Evolutionary conservation across 225 moss, liverwort and hornwort genomes (phyloP), one percentile per base, ranked within the genome.

Genomic region (Anthoceros angustus): DNA sequence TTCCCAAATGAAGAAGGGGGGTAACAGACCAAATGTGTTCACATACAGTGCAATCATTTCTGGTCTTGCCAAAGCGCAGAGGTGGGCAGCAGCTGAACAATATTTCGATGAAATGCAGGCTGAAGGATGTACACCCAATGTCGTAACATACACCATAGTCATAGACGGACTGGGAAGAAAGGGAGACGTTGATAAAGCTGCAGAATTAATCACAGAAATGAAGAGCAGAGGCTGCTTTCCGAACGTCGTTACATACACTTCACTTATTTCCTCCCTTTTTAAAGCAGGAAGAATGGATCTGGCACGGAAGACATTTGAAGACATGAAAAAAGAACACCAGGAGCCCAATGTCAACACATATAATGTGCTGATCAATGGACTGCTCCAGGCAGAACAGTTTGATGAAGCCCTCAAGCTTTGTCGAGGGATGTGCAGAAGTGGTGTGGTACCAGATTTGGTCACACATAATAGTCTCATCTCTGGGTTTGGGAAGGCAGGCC

Each of bases 201-300:
- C n/a, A 18, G 7, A 55, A 55, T 15, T 55, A 23, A 18, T 55
- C 4, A 11, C 5, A 15, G 55, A 55, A 55, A 55, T 55, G 55
- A 55, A 55, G n/a, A 55, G 55, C 55, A 55, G n/a, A 15, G 55
- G 55, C 7, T 55, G 55, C n/a, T n/a, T 18, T 55, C 55, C 55
- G 7, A 55, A 55, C 14, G 55, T 55, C 55, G 18, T 18, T 23
- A 55, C 55, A 7, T 55, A 55, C 14, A 55, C 55, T 7, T 55
- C 55, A 18, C 55, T 55, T 23, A 55, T 55, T 15, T 23, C n/a
- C 23, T 18, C 23, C 14, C 55, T 55, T 23, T 9, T 55, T 5
- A 55, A 8, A n/a, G 55, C 55, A 55, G 55, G 55, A 55, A 55
- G 55, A 55, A 23, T 55, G 55, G 55, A 55, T 20, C 14, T 55